These are phyloP conservation scores for Elaphomyces granulatus DNA, from an alignment of 495 filamentous ascomycete species.

Conservation along the genomic window DNA sequence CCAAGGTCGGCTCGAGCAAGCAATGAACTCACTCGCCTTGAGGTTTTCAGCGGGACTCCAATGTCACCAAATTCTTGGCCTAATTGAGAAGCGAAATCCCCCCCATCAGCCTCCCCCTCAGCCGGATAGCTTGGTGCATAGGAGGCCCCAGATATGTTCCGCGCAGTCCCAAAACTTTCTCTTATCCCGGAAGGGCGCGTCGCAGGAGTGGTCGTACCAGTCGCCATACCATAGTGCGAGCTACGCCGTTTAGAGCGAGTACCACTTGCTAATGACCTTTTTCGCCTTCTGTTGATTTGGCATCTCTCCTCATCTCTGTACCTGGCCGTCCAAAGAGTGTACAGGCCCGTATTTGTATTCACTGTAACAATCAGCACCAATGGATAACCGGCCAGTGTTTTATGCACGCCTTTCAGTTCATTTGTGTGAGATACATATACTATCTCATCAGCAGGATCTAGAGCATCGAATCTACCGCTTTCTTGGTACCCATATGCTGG, in stretches of 20 bases:
- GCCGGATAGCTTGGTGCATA: constrained; percentile 24
- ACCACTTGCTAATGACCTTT: constrained; percentile 26
- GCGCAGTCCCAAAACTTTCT: constrained; percentile 42
- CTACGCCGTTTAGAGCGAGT: constrained; percentile 61
- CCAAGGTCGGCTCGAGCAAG: constrained; percentile 84
- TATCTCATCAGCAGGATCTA: constrained; percentile 62
- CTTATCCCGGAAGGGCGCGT: constrained; percentile 31
- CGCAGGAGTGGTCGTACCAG: constrained; percentile 69
- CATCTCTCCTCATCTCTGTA: constrained; percentile 46
- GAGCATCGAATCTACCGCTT: constrained; percentile 28
- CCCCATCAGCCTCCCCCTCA: constrained; percentile 27
- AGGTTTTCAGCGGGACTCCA: constrained; percentile 54
- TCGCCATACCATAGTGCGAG: constrained; percentile 67
- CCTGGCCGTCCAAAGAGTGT: constrained; percentile 65
- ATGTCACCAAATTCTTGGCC: constrained; percentile 63
- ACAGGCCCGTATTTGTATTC: constrained; percentile 54
- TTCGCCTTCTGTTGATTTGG: constrained; percentile 31
- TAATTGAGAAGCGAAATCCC: constrained; percentile 55
- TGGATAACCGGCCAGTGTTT: constrained; percentile 16
- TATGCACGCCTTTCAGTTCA: constrained; percentile 28
- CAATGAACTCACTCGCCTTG: constrained; percentile 80
- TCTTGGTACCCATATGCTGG: constrained; percentile 10
- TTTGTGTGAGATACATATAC: constrained; percentile 55
- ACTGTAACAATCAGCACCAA: constrained; percentile 69
- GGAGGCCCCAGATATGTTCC: constrained; percentile 22